Percentiles rank a stretch among this genome's conserved stretches.
Conservation (phyloP, 2,329 filamentous ascomycete species). For the Aspergillus ochraceus region DNA sequence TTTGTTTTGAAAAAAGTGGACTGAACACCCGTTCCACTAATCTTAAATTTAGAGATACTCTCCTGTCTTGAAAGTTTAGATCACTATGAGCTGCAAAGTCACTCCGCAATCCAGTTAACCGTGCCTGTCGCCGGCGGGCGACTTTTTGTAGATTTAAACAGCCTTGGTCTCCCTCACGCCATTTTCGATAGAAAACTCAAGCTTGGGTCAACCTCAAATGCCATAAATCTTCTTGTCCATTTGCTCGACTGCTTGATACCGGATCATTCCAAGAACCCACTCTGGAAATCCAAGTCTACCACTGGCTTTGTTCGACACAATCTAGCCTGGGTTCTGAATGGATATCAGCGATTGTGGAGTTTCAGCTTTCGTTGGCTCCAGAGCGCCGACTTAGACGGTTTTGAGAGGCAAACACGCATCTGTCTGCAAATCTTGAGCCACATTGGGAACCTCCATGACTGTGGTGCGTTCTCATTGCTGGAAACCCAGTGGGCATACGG, state of each 20-base stretch:
- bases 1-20: not conserved
- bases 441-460: constrained; percentile 23
- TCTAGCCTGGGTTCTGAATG: constrained; percentile 34
- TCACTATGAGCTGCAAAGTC: constrained; percentile 7
- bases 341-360: constrained; percentile 35
- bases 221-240: constrained; percentile 25
- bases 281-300: constrained; percentile 14
- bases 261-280: constrained; percentile 8
- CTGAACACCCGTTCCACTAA: constrained; percentile 16
- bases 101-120: constrained; percentile 15
- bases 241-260: constrained; percentile 33
- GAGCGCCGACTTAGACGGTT: constrained; percentile 11
- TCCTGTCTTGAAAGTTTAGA: constrained; percentile 40
- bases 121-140: constrained; percentile 28
- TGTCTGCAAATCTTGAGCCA: constrained; percentile 28
- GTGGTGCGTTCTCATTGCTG: constrained; percentile 21
- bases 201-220: constrained; percentile 30
- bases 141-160: constrained; percentile 31
- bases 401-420: constrained; percentile 20
- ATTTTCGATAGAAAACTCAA: constrained; percentile 25
- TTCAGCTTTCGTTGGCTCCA: constrained; percentile 30
- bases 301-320: constrained; percentile 31
- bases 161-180: constrained; percentile 30
- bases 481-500: constrained; percentile 29
- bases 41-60: constrained; percentile 44